Evolutionary conservation across 1,284 basidiomycete species (phyloP).

Genomic region (Leccinum brunneo-olivaceum): DNA sequence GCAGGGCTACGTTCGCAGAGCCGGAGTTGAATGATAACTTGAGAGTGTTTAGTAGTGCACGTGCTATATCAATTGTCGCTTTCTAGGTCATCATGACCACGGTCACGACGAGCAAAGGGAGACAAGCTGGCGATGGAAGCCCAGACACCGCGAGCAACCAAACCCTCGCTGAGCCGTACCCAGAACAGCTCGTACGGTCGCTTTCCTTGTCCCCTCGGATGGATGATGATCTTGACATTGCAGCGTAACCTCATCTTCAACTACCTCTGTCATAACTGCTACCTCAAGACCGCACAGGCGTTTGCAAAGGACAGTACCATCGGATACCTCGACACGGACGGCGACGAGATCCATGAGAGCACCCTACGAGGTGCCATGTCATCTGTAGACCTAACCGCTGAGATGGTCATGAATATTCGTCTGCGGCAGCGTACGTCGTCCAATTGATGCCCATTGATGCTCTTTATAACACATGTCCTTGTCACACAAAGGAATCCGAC

Average conservation of each 20-base stretch:
- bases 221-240: conserved; percentile 6
- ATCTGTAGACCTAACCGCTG: conserved; percentile 34
- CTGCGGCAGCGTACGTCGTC: conserved; percentile 49
- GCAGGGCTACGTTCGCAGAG: conserved; percentile 17
- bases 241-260: conserved; percentile 75
- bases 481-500: conserved; percentile 51
- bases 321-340: conserved; percentile 57
- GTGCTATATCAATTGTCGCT: too few relatives aligned
- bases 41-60: conserved; percentile 7
- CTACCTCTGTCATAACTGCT: conserved; percentile 73
- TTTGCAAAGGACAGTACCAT: conserved; percentile 63
- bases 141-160: conserved; percentile 16
- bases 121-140: conserved; percentile 6
- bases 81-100: too few relatives aligned
- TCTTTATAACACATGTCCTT: conserved; percentile 4
- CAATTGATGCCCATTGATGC: neutral
- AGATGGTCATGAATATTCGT: conserved; percentile 42
- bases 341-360: conserved; percentile 48
- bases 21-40: conserved; percentile 17
- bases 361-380: conserved; percentile 15
- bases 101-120: conserved; percentile 20
- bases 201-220: neutral
- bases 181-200: conserved; percentile 26
- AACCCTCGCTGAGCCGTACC: conserved; percentile 17
- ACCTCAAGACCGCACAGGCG: conserved; percentile 61